phyloP scores from a whole-genome alignment of 352 stramenopile genomes.

The Globisporangium spinosum region DNA sequence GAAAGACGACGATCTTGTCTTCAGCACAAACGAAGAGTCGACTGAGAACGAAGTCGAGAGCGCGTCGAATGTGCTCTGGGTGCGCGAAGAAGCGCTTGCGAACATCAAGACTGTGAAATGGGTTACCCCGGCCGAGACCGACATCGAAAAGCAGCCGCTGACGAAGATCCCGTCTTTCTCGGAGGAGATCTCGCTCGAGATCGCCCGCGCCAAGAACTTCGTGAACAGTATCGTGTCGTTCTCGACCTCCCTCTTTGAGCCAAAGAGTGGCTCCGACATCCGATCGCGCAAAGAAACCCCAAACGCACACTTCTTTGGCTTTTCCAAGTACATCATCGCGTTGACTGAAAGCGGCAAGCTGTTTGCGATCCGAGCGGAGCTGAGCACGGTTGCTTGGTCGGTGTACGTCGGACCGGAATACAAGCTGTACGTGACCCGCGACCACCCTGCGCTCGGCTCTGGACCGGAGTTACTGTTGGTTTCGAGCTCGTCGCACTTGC shows the following conservation, averaged over 20 bases:
- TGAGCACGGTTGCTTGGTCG: slow-evolving; percentile 68
- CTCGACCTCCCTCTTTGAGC: slow-evolving; percentile 48
- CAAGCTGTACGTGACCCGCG: slow-evolving; percentile 71
- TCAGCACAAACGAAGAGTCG: slow-evolving; percentile 59
- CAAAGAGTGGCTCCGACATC: slow-evolving; percentile 25
- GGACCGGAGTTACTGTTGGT: slow-evolving; percentile 71
- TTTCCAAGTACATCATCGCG: slow-evolving; percentile 79
- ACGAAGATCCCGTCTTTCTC: slow-evolving; percentile 69
- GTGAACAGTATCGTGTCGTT: slow-evolving; percentile 43
- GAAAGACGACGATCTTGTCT: slow-evolving; percentile 65
- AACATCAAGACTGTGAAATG: slow-evolving; percentile 75
- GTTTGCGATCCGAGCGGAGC: slow-evolving; percentile 75
- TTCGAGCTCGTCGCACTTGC: slow-evolving; percentile 50
- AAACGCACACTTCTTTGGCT: slow-evolving; percentile 78
- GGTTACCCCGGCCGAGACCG: slow-evolving; percentile 72
- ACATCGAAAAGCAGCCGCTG: slow-evolving; percentile 71
- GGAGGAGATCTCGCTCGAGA: slow-evolving; percentile 65
- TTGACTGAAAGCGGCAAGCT: slow-evolving; percentile 77
- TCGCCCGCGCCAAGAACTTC: slow-evolving; percentile 49
- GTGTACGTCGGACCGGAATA: slow-evolving; percentile 64
- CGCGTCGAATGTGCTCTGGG: slow-evolving; percentile 46
- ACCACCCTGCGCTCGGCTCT: slow-evolving; percentile 68
- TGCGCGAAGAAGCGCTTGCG: slow-evolving; percentile 74
- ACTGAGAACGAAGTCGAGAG: background rate
- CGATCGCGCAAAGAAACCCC: slow-evolving; percentile 47